phyloP scores from a whole-genome alignment of 176 grass and related monocot genomes.

The Calamus simplicifolius region DNA sequence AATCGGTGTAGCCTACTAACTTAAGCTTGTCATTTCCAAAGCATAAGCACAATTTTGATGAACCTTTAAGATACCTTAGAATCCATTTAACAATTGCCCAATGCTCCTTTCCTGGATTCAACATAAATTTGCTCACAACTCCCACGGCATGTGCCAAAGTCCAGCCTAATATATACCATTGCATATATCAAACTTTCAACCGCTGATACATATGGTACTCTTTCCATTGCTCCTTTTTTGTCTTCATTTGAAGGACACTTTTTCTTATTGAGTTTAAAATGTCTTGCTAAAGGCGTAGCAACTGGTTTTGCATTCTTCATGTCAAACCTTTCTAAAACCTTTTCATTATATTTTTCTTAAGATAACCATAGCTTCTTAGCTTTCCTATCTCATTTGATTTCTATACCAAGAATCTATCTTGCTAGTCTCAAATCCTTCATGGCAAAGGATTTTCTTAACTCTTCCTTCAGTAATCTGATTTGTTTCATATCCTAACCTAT shows the following conservation, averaged over 20 bases:
- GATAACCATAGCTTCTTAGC: slow-evolving; percentile 5
- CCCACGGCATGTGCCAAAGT: slow-evolving; percentile 3
- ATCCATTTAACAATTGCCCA: neutral
- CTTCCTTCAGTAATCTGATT: slow-evolving; percentile 4
- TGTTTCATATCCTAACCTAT: neutral
- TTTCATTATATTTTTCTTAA: slow-evolving; percentile 7
- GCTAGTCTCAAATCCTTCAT: slow-evolving; percentile 6
- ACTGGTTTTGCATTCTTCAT: slow-evolving; percentile 5
- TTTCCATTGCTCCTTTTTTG: neutral
- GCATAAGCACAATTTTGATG: too few relatives aligned
- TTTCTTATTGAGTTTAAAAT: slow-evolving; percentile 14
- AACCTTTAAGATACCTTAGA: too few relatives aligned
- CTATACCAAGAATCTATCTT: slow-evolving; percentile 2
- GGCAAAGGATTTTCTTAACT: neutral
- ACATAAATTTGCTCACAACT: slow-evolving; percentile 2
- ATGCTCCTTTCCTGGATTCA: neutral
- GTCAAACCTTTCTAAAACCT: slow-evolving; percentile 1
- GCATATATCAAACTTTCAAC: slow-evolving; percentile 13
- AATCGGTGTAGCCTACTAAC: too few relatives aligned
- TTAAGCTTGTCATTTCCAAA: too few relatives aligned
- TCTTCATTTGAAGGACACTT: neutral
- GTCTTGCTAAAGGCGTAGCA: too few relatives aligned
- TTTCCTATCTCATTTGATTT: neutral
- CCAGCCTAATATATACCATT: neutral
- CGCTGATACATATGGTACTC: neutral